phyloP scores from a whole-genome alignment of 2,329 filamentous ascomycete genomes.

The Aspergillus thermomutatus region DNA sequence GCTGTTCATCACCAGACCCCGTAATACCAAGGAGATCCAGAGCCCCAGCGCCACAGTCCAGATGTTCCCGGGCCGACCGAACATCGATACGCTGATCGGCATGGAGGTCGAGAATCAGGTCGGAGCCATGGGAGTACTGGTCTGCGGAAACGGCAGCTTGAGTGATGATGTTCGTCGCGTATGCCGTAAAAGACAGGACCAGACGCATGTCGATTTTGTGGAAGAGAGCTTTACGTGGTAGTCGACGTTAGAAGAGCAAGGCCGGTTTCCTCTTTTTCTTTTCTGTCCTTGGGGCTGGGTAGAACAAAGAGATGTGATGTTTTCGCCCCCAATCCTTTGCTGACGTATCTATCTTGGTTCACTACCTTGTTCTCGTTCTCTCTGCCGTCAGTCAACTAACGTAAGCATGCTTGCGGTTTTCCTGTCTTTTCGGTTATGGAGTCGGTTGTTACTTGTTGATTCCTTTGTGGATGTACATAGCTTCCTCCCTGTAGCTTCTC shows the following conservation, averaged over 20 bases:
- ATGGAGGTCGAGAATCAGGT: constrained; percentile 78
- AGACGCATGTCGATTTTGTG: constrained; percentile 66
- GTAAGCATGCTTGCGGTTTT: neutral
- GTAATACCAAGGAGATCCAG: constrained; percentile 75
- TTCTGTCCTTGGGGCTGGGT: neutral
- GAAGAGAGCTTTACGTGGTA: constrained; percentile 68
- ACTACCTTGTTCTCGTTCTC: neutral
- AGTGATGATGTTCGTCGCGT: constrained; percentile 72
- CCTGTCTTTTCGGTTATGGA: neutral
- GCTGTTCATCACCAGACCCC: constrained; percentile 85
- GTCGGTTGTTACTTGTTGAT: neutral
- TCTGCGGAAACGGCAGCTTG: constrained; percentile 72
- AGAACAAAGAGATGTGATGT: neutral
- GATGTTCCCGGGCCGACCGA: constrained; percentile 87
- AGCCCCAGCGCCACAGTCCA: constrained; percentile 76
- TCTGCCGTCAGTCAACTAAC: neutral
- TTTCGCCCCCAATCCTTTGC: neutral
- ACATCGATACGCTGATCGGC: constrained; percentile 72
- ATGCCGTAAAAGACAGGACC: constrained; percentile 60
- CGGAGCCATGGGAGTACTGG: constrained; percentile 83
- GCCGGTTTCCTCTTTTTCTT: neutral
- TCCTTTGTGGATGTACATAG: neutral
- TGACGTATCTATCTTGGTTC: neutral
- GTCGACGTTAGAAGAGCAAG: neutral
- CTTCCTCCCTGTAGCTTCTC: neutral